Evolutionary conservation across 768 basidiomycete genomes (phyloP).

Genomic region (Cystobasidium tubakii): DNA sequence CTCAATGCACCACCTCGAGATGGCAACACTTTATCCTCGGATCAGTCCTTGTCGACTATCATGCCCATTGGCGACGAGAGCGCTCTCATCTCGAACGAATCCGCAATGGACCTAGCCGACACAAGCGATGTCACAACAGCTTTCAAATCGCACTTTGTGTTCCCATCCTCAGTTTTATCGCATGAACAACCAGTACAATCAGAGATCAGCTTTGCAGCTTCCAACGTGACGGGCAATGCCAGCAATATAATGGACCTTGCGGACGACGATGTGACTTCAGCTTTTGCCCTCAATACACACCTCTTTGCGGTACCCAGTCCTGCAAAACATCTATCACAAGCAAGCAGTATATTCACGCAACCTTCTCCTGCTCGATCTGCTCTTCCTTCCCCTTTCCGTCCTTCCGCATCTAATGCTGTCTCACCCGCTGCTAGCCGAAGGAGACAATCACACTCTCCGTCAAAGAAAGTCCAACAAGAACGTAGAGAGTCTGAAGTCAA

Average conservation of each 20-base stretch:
- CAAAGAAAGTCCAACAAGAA: constrained; percentile 4
- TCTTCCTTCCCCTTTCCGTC: not conserved
- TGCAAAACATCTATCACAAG: not conserved
- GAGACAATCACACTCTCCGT: constrained; percentile 8
- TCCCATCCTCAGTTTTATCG: constrained; percentile 16
- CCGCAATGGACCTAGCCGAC: constrained; percentile 18
- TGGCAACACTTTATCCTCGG: not conserved
- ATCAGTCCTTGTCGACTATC: not conserved
- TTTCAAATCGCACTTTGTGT: constrained; percentile 10
- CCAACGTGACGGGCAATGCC: not conserved
- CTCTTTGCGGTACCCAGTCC: not conserved
- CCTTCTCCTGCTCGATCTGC: not conserved
- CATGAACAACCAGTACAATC: not conserved
- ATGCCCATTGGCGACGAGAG: not conserved
- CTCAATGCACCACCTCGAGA: not conserved
- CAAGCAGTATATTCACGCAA: not conserved
- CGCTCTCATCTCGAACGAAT: constrained; percentile 15
- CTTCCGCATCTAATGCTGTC: not conserved
- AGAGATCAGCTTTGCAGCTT: not conserved
- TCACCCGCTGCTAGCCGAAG: not conserved
- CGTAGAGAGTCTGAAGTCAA: not conserved
- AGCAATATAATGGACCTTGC: constrained; percentile 33
- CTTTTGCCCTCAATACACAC: constrained; percentile 28
- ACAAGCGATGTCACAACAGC: constrained; percentile 15
- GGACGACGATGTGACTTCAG: constrained; percentile 25